A percentile compares a stretch with the other conserved stretches of the same genome.
Evolutionary conservation across 2,329 filamentous ascomycete species (phyloP).

Genomic region (Gaeumannomyces tritici): DNA sequence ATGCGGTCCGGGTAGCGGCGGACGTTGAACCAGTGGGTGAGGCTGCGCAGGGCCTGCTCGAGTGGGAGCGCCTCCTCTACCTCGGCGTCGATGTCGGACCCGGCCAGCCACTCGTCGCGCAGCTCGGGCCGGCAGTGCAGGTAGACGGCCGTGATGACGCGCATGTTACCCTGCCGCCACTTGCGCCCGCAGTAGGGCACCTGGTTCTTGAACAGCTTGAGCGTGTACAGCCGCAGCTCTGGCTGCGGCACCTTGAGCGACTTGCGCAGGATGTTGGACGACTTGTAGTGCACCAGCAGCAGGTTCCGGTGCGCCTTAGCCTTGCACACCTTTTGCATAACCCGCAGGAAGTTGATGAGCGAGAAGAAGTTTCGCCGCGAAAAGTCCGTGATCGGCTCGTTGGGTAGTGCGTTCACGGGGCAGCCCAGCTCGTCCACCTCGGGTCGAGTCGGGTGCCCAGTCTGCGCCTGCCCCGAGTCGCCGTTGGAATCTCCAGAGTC

Average conservation of each 20-base stretch:
- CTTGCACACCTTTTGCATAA: constrained; percentile 96
- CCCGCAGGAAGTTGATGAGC: constrained; percentile 86
- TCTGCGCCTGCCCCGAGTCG: not conserved
- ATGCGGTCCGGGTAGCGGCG: constrained; percentile 73
- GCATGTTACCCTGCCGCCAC: constrained; percentile 97
- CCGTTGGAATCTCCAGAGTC: constrained; percentile 1
- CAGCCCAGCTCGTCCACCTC: constrained; percentile 84
- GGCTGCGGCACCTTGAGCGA: constrained; percentile 84
- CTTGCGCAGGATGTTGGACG: constrained; percentile 83
- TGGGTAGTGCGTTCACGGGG: constrained; percentile 59
- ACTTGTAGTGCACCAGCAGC: constrained; percentile 91
- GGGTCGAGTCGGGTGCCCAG: constrained; percentile 27
- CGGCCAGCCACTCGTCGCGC: constrained; percentile 88
- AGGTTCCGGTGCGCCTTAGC: constrained; percentile 91
- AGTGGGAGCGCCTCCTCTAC: constrained; percentile 87
- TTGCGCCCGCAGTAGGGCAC: constrained; percentile 97
- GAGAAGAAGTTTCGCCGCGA: constrained; percentile 94
- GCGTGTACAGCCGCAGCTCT: constrained; percentile 79
- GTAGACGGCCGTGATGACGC: constrained; percentile 95
- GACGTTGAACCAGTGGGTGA: constrained; percentile 94
- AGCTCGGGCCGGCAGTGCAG: constrained; percentile 87
- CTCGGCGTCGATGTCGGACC: constrained; percentile 84
- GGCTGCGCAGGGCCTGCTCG: constrained; percentile 77
- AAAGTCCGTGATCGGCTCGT: constrained; percentile 76
- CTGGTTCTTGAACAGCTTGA: constrained; percentile 98